phyloP scores from a whole-genome alignment of 2,329 filamentous ascomycete genomes.

The Colletotrichum karsti region DNA sequence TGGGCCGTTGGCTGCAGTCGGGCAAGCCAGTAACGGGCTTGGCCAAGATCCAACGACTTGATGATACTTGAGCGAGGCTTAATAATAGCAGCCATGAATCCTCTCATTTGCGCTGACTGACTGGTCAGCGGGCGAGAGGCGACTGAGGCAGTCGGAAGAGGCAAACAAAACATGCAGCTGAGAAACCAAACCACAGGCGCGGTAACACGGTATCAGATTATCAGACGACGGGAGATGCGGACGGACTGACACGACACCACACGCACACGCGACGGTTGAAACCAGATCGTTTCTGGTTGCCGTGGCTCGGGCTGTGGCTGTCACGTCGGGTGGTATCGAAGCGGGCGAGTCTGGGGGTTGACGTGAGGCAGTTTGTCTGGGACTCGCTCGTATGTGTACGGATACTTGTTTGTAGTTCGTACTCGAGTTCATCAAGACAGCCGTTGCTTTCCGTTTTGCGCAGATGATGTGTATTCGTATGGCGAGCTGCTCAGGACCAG shows the following conservation, averaged over 20 bases:
- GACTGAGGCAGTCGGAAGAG: not conserved
- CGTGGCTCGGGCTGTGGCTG: conserved; percentile 9
- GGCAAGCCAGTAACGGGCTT: not conserved
- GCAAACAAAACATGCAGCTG: not conserved
- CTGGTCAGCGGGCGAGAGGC: not conserved
- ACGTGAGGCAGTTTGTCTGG: not conserved
- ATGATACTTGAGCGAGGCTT: not conserved
- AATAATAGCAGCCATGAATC: not conserved
- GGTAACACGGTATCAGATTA: not conserved
- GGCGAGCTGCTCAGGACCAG: not conserved
- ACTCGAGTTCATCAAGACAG: not conserved
- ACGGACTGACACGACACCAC: conserved; percentile 7
- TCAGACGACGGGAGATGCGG: not conserved
- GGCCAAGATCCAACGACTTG: too few species aligned
- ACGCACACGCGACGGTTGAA: conserved; percentile 8
- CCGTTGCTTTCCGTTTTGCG: not conserved
- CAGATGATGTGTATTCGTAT: not conserved
- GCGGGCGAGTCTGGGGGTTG: not conserved
- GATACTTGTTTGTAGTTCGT: not conserved
- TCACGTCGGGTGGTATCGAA: not conserved
- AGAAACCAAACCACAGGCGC: not conserved
- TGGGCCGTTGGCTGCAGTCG: not conserved
- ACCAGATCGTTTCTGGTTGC: conserved; percentile 1
- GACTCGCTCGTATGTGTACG: not conserved
- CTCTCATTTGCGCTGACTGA: not conserved